phyloP scores from a whole-genome alignment of 768 basidiomycete genomes.

The Hericium coralloides region DNA sequence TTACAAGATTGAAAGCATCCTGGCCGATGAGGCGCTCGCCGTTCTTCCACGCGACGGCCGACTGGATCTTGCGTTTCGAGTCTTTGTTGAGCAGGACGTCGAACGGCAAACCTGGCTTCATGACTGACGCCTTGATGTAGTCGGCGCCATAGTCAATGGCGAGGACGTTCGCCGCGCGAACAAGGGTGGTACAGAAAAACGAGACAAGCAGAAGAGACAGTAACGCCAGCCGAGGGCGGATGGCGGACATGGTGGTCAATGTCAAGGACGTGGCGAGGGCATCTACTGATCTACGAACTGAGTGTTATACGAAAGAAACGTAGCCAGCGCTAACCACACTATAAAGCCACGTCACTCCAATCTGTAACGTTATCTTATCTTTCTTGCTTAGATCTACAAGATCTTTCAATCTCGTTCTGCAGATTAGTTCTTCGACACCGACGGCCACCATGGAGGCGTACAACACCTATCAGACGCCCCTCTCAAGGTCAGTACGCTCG shows the following conservation, averaged over 20 bases:
- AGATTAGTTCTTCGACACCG: not conserved
- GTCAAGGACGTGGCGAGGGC: constrained; percentile 3
- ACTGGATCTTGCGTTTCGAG: constrained; percentile 92
- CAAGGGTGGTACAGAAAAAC: constrained; percentile 15
- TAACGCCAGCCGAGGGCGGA: constrained; percentile 5
- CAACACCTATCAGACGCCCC: constrained; percentile 73
- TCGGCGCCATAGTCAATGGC: constrained; percentile 99
- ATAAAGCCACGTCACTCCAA: not conserved
- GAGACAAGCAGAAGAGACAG: constrained; percentile 10
- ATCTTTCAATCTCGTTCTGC: not conserved
- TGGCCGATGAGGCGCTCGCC: constrained; percentile 83
- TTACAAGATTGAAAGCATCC: constrained; percentile 82
- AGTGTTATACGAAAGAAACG: not conserved
- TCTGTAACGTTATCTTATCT: not conserved
- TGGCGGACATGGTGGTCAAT: constrained; percentile 4
- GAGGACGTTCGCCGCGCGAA: constrained; percentile 56
- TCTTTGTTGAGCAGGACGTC: constrained; percentile 96
- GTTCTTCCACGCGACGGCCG: constrained; percentile 86
- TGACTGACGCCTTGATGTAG: constrained; percentile 92
- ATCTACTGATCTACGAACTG: constrained; percentile 5
- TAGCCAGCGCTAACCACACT: constrained; percentile 2
- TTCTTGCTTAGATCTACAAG: not conserved
- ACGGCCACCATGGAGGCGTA: constrained; percentile 43
- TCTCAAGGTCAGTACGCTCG: constrained; percentile 49
- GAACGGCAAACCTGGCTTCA: constrained; percentile 91